A percentile compares a stretch with the other conserved stretches of the same genome.
These are phyloP conservation scores for Echria macrotheca DNA, from an alignment of 495 filamentous ascomycete genomes.

Conservation along the genomic window DNA sequence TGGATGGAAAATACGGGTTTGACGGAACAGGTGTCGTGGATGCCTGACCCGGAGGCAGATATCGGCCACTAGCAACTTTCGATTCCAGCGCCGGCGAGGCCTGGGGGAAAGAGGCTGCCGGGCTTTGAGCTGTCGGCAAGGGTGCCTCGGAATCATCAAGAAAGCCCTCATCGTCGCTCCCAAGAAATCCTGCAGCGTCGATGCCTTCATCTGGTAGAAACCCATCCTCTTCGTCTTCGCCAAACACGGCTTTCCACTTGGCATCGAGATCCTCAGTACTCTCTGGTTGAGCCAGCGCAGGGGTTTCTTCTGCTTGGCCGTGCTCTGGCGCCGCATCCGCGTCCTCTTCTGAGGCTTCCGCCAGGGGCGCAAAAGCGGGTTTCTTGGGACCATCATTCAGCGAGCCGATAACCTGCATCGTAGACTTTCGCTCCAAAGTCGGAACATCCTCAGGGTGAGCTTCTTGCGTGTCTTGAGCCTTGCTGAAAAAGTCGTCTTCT, in stretches of 20 bases:
- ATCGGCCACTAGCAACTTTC: constrained; percentile 26
- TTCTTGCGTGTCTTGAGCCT: constrained; percentile 26
- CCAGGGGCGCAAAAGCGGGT: constrained; percentile 26
- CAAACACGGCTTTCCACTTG: constrained; percentile 78
- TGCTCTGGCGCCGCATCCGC: not conserved
- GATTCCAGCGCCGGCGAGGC: constrained; percentile 7
- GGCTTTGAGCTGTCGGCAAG: constrained; percentile 12
- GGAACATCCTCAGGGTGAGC: constrained; percentile 13
- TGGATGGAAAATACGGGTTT: constrained; percentile 21
- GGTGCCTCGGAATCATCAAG: constrained; percentile 52
- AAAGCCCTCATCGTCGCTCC: constrained; percentile 69
- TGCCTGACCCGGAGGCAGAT: constrained; percentile 26
- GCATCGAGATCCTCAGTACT: constrained; percentile 57
- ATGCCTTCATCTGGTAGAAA: constrained; percentile 42
- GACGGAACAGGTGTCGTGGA: not conserved
- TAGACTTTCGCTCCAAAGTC: constrained; percentile 53
- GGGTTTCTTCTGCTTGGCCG: not conserved
- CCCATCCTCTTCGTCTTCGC: constrained; percentile 53
- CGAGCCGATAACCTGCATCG: constrained; percentile 48
- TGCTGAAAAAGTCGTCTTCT: constrained; percentile 49
- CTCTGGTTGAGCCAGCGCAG: constrained; percentile 22
- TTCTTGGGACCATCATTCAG: constrained; percentile 20
- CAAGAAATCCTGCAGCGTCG: constrained; percentile 54
- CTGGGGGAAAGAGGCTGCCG: constrained; percentile 12
- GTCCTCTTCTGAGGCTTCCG: constrained; percentile 29